A percentile compares a stretch with the other conserved stretches of the same genome.
These are phyloP conservation scores for Chlamydomonas sp. DNA, from an alignment of 139 green algal genomes.

Conservation along the genomic window DNA sequence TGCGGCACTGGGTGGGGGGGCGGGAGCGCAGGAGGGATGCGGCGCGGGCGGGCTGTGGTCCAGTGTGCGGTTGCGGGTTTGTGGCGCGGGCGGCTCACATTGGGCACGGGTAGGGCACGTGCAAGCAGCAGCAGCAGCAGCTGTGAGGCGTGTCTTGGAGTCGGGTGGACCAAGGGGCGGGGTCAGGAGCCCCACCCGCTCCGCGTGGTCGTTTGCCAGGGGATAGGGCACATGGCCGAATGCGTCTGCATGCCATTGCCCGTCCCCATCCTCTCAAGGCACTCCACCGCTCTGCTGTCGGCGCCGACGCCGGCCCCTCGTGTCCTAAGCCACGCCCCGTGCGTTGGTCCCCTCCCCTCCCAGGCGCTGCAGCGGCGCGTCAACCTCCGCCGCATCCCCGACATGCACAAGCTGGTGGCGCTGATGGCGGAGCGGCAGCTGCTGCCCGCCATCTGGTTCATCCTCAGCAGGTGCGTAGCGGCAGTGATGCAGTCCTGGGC, in stretches of 20 bases:
- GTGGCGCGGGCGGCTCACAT: too few species aligned
- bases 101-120: too few species aligned
- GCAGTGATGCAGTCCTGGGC: background rate
- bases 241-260: too few species aligned
- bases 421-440: conserved; percentile 45
- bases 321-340: background rate
- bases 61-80: too few species aligned
- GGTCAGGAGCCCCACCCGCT: too few species aligned
- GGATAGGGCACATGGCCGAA: too few species aligned
- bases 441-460: conserved; percentile 95
- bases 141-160: too few species aligned
- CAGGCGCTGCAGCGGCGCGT: conserved; percentile 25
- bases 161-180: too few species aligned
- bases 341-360: background rate
- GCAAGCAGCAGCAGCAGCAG: too few species aligned
- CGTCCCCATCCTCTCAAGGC: too few species aligned
- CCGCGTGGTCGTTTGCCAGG: too few species aligned
- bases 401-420: conserved; percentile 54
- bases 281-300: too few species aligned
- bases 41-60: background rate
- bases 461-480: conserved; percentile 65
- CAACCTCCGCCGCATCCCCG: conserved; percentile 17
- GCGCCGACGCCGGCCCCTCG: background rate
- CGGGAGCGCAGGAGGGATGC: background rate
- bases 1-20: background rate